These are phyloP conservation scores for Naganishia liquefaciens DNA, from an alignment of 1,284 basidiomycete genomes.

Conservation along the genomic window DNA sequence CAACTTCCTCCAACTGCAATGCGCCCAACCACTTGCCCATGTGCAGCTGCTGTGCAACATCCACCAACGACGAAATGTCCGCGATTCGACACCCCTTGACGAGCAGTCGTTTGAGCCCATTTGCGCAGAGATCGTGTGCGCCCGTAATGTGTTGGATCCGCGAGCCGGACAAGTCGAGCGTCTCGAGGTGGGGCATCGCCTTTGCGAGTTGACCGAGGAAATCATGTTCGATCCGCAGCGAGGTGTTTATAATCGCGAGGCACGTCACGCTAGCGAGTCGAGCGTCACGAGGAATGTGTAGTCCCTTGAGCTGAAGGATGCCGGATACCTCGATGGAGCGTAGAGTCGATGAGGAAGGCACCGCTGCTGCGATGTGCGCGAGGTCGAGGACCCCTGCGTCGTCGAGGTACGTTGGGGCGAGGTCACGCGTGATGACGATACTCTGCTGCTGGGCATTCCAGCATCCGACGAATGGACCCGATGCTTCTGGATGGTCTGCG, in stretches of 20 bases:
- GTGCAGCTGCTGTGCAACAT: conserved; percentile 23
- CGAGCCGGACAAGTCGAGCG: conserved; percentile 30
- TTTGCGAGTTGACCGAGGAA: conserved; percentile 4
- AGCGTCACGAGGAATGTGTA: conserved; percentile 7
- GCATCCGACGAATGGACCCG: conserved; percentile 5
- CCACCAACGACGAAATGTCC: conserved; percentile 15
- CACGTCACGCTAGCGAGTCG: conserved; percentile 1
- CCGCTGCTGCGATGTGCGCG: conserved; percentile 9
- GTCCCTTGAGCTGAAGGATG: conserved; percentile 13
- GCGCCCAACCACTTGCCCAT: conserved; percentile 11
- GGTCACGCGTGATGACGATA: conserved; percentile 1
- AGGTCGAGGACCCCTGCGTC: conserved; percentile 13
- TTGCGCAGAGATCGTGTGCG: conserved; percentile 1
- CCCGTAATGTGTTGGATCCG: conserved; percentile 28
- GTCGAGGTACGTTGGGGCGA: conserved; percentile 4
- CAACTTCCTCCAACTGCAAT: conserved; percentile 29
- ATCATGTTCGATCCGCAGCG: conserved; percentile 5
- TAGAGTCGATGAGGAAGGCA: background rate
- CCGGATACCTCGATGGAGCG: conserved; percentile 4
- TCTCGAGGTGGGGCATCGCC: conserved; percentile 22
- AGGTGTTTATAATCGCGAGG: conserved; percentile 25
- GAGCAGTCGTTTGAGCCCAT: conserved; percentile 26
- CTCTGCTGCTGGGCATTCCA: conserved; percentile 14
- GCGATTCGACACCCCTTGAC: conserved; percentile 27
- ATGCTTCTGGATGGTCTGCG: background rate